Conservation (phyloP, 352 stramenopile genomes). For the Blastocystis sp. region DNA sequence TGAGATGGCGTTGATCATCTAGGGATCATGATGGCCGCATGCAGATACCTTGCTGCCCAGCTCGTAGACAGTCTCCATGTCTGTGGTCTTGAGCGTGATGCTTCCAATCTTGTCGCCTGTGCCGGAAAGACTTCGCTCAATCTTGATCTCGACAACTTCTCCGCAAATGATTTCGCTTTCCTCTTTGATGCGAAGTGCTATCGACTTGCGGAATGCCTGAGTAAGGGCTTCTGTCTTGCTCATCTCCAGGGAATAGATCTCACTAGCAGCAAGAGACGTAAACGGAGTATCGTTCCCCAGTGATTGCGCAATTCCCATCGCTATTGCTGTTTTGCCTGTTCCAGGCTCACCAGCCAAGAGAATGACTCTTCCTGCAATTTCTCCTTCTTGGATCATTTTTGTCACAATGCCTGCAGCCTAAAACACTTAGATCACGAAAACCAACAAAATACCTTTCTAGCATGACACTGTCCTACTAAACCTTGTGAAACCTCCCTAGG, state of each 20-base stretch:
- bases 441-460: conserved; percentile 70
- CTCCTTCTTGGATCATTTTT: conserved; percentile 96
- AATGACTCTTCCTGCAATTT: conserved; percentile 91
- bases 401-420: conserved; percentile 84
- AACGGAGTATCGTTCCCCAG: conserved; percentile 95
- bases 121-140: conserved; percentile 74
- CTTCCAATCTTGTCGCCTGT: conserved; percentile 75
- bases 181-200: conserved; percentile 96
- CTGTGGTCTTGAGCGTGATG: conserved; percentile 93
- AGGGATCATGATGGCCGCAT: background rate
- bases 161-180: conserved; percentile 99
- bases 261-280: conserved; percentile 91
- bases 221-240: conserved; percentile 98
- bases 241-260: conserved; percentile 99
- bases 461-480: conserved; percentile 89
- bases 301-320: conserved; percentile 92
- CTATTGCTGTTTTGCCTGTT: conserved; percentile 90
- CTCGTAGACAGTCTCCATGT: conserved; percentile 99
- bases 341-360: conserved; percentile 88
- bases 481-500: conserved; percentile 82
- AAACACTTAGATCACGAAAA: background rate
- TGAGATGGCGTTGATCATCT: conserved; percentile 96
- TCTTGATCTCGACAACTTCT: conserved; percentile 98
- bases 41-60: conserved; percentile 80
- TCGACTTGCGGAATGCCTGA: conserved; percentile 89